A percentile compares a stretch with the other conserved stretches of the same genome.
These are phyloP conservation scores for Boletus rubroflammeus DNA, from an alignment of 768 basidiomycete species.

Conservation along the genomic window DNA sequence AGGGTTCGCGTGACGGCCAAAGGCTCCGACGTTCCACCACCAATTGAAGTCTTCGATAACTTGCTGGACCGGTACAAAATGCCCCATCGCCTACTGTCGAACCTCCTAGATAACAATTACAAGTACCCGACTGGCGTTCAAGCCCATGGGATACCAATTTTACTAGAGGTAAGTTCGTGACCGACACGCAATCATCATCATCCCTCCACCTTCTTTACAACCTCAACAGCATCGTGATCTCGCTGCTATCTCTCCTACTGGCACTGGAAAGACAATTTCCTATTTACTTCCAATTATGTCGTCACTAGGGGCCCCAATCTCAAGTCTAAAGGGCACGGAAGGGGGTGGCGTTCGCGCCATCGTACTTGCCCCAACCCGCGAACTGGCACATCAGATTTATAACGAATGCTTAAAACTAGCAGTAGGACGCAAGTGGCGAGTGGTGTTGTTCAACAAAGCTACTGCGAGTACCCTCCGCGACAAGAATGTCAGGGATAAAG, in stretches of 20 bases:
- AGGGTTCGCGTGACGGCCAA: slow-evolving; percentile 72
- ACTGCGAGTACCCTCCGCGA: slow-evolving; percentile 80
- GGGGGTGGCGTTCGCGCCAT: slow-evolving; percentile 71
- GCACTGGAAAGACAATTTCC: slow-evolving; percentile 93
- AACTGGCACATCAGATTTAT: slow-evolving; percentile 93
- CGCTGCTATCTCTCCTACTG: slow-evolving; percentile 94
- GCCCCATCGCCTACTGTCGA: slow-evolving; percentile 57
- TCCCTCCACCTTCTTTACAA: background rate
- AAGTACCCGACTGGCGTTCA: slow-evolving; percentile 77
- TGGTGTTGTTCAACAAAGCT: slow-evolving; percentile 83
- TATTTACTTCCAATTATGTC: slow-evolving; percentile 84
- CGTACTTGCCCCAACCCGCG: slow-evolving; percentile 87
- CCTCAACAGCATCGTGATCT: slow-evolving; percentile 68
- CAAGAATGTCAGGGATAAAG: slow-evolving; percentile 68
- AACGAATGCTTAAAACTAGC: slow-evolving; percentile 85
- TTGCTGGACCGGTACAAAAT: slow-evolving; percentile 57
- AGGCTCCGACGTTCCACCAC: slow-evolving; percentile 64
- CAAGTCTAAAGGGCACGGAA: slow-evolving; percentile 41
- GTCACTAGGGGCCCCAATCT: slow-evolving; percentile 50
- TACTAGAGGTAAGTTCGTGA: slow-evolving; percentile 59
- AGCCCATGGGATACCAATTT: slow-evolving; percentile 71
- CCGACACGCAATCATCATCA: slow-evolving; percentile 1
- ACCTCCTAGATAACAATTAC: slow-evolving; percentile 60
- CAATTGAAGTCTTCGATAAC: slow-evolving; percentile 54
- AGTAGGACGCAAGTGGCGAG: slow-evolving; percentile 78